Base-by-base conservation (phyloP, 345 rosid species). In the Linum tenue region DNA sequence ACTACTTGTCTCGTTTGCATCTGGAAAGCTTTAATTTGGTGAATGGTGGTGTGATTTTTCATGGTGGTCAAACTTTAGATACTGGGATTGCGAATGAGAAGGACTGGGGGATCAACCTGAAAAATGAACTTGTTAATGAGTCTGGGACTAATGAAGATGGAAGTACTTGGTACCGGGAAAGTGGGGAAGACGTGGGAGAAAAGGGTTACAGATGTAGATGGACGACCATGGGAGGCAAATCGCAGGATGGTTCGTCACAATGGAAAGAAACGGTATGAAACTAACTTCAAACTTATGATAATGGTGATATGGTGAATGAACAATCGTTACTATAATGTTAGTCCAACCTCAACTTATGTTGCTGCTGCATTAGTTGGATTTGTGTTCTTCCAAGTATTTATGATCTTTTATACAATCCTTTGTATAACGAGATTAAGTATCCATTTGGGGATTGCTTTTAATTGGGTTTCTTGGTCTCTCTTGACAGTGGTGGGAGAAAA, bases 401-500 rank as follows among this genome's bases (percentile, higher is more conserved):
- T n/a, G n/a, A n/a, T n/a, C n/a, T n/a, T n/a, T n/a, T n/a, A n/a
- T n/a, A n/a, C n/a, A n/a, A n/a, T n/a, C n/a, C n/a, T n/a, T 79
- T 75, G 71, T 56, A 72, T 82, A 73, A 81, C 83, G 62, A 57
- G 59, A 64, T 74, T 55, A 62, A 79, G 81, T 74, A 85, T 80
- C 7, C 31, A 22, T 22, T 22, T 22, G 1, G 44, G 44, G 9
- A 74, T 79, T 76, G 82, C 83, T 51, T 84, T 84, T 87, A 91
- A 84, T 84, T 76, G 77, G 84, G 79, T 88, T 88, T 85, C 65
- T 89, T 89, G 80, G 79, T 85, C 79, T 86, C 77, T 43, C 74
- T 86, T 94, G 90, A 79, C 99, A 94, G 99, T 94, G 99, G 99
- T 94, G 99, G 99, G 99, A 94, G 92, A 94, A 94, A 81, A 90